Base-by-base conservation (phyloP, 2,329 filamentous ascomycete species). In the Grosmannia huntii region DNA sequence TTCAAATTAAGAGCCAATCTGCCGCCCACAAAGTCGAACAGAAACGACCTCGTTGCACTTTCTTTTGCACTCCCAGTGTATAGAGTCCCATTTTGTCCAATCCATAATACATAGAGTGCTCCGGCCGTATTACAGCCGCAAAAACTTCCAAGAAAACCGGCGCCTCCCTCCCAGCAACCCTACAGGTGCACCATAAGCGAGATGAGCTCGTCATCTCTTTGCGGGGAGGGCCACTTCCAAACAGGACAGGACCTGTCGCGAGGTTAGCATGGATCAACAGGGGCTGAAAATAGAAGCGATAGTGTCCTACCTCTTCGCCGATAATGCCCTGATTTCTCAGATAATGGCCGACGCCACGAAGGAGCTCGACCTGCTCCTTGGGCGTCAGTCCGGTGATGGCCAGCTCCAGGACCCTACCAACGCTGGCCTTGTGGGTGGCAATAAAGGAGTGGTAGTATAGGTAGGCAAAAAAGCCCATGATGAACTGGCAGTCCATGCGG, bases 391-490 rank as follows among this genome's bases (percentile, higher is more conserved):
- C 91, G 6, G 85, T 95, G 64, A 99, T 95, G 55, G 89, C 92
- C 14, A 84, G 83, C 75, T 99, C 92, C 65, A 99, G 87, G 41
- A 99, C 87, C 57, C 83, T 84, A 23, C 92, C 94, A 23, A 96
- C 85, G 59, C 80, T 90, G 46, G 87, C 84, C 71, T 92, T 90
- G 77, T 96, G 84, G 7, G 90, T 79, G 4, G 91, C 91, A 67
- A 99, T 92, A 71, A 99, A 99, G 68, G 88, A 94, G 71, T 96
- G 91, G 74, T 95, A 99, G 75, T 99, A 99, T 81, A 99, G 91
- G 76, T 90, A 97, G 19, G 92, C 84, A 67, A 99, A 97, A 73
- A 96, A 94, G 10, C 94, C 94, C 94, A 99, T 99, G 76, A 97
- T 97, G 75, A 99, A 99, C 70, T 99, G 94, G 71, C 94, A 99